Evolutionary conservation across 441 rosid genomes (phyloP).

Genomic region (Viola pubescens): DNA sequence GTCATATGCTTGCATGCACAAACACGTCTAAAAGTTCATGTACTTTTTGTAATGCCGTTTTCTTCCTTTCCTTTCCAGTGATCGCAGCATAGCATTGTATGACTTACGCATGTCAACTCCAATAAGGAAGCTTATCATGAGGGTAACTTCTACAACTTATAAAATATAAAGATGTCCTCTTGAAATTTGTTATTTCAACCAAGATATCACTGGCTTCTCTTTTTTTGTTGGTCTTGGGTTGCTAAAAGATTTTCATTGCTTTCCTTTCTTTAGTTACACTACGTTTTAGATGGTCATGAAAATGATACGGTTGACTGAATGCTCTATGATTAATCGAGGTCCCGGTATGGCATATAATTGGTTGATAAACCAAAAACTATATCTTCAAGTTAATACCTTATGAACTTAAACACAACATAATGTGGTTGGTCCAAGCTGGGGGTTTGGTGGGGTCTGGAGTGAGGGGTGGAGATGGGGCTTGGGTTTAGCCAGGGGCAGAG

Average conservation of each 20-base stretch:
- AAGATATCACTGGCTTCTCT: no score
- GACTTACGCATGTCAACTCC: conserved; percentile 85
- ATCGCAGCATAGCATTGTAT: conserved; percentile 74
- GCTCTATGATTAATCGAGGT: no score
- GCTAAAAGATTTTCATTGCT: no score
- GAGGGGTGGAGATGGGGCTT: no score
- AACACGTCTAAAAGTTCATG: background rate
- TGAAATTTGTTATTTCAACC: background rate
- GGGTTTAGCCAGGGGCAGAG: no score
- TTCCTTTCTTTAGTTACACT: no score
- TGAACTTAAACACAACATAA: no score
- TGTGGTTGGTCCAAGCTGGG: no score
- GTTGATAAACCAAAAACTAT: background rate
- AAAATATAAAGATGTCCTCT: background rate
- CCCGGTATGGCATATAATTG: background rate
- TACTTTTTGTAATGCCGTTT: conserved; percentile 1
- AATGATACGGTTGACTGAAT: no score
- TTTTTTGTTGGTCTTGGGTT: no score
- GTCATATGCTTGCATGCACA: background rate
- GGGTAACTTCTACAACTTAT: conserved; percentile 33
- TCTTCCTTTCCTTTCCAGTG: conserved; percentile 38
- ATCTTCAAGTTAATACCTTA: background rate
- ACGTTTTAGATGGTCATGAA: no score
- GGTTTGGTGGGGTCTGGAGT: no score
- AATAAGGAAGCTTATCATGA: conserved; percentile 74